A percentile compares a stretch with the other conserved stretches of the same genome.
These are phyloP conservation scores for Neurospora sp. DNA, from an alignment of 495 filamentous ascomycete species.

Conservation along the genomic window DNA sequence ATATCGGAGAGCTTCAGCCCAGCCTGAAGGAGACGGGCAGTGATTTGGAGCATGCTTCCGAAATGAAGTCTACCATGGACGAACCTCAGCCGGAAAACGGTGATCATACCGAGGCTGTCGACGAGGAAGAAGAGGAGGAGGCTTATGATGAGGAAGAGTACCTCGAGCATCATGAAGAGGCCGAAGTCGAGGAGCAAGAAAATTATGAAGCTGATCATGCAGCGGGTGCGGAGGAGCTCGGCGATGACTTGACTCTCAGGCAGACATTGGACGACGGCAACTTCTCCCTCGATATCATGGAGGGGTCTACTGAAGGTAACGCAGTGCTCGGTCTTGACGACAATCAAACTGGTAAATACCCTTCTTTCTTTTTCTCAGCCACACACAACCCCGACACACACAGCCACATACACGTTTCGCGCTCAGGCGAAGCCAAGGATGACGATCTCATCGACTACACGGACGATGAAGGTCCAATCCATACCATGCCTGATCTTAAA, in stretches of 20 bases:
- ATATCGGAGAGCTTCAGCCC: not conserved
- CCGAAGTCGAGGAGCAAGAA: not conserved
- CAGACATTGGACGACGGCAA: not conserved
- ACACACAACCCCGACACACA: not conserved
- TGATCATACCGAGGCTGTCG: not conserved
- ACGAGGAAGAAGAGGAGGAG: not conserved
- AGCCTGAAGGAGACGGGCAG: not conserved
- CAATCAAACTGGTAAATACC: slow-evolving; percentile 17
- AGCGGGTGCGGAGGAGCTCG: not conserved
- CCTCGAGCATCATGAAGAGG: not conserved
- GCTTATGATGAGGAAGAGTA: not conserved
- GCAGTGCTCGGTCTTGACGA: not conserved
- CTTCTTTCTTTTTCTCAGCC: slow-evolving; percentile 3
- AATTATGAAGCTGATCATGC: not conserved
- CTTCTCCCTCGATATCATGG: slow-evolving; percentile 1
- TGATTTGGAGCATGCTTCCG: not conserved
- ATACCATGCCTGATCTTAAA: not conserved
- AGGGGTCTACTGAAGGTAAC: not conserved
- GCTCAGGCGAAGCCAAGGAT: not conserved
- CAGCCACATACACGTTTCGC: not conserved
- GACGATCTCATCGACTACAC: slow-evolving; percentile 20
- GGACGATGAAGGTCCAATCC: slow-evolving; percentile 18
- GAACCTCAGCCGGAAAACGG: not conserved
- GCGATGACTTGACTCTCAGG: not conserved
- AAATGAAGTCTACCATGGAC: not conserved